These are phyloP conservation scores for Wallemia ichthyophaga DNA, from an alignment of 1,284 basidiomycete genomes.

Conservation along the genomic window DNA sequence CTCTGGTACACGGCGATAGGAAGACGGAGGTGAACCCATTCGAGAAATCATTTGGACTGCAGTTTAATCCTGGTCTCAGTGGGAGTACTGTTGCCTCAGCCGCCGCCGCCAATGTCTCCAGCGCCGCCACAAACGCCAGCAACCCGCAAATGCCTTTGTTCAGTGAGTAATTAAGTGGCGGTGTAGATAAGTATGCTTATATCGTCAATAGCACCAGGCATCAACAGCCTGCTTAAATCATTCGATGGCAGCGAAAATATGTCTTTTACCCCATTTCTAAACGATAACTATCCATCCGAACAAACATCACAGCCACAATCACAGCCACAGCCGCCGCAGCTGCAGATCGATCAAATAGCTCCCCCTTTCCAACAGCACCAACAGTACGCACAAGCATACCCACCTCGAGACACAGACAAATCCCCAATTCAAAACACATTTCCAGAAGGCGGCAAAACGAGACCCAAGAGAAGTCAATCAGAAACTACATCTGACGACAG, in stretches of 20 bases:
- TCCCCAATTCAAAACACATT: not conserved
- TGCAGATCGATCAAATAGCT: not conserved
- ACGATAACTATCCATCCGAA: too few relatives aligned
- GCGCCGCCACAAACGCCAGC: too few relatives aligned
- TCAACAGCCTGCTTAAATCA: too few relatives aligned
- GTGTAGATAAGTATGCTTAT: too few relatives aligned
- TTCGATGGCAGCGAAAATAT: too few relatives aligned
- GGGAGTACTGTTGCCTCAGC: too few relatives aligned
- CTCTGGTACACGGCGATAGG: too few relatives aligned
- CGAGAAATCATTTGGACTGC: not conserved
- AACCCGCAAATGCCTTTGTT: too few relatives aligned
- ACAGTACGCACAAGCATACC: not conserved
- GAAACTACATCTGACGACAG: not conserved
- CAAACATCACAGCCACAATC: not conserved
- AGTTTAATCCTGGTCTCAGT: not conserved
- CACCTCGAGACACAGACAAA: not conserved
- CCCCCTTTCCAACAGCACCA: not conserved
- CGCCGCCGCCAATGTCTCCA: too few relatives aligned
- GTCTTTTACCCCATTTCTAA: too few relatives aligned
- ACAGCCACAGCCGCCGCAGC: not conserved
- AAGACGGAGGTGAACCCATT: not conserved
- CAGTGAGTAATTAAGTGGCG: too few relatives aligned
- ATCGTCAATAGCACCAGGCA: too few relatives aligned
- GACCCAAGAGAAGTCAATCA: not conserved
- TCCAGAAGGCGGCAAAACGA: not conserved